A percentile compares a stretch with the other conserved stretches of the same genome.
Conservation (phyloP, 139 green algal genomes). For the Coccomyxa sp. region DNA sequence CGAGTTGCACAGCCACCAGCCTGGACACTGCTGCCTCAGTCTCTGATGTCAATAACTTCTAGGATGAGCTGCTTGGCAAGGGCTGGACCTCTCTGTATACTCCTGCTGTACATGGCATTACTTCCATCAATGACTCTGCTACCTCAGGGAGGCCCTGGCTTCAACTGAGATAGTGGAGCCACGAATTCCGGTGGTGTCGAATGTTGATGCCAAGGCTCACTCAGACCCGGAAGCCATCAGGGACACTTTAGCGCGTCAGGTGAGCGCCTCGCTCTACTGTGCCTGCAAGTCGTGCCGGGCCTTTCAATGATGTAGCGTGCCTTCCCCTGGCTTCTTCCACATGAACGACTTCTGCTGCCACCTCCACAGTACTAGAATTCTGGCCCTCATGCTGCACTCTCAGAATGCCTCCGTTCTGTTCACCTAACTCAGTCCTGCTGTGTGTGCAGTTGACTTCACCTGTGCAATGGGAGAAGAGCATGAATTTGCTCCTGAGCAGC, state of each 20-base stretch:
- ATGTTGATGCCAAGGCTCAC: constrained; percentile 95
- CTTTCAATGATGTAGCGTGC: neutral
- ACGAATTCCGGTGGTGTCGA: constrained; percentile 95
- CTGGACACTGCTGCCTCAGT: neutral
- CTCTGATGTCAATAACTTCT: neutral
- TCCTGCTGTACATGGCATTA: too few relatives aligned
- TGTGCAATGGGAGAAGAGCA: constrained; percentile 93
- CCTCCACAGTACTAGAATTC: neutral
- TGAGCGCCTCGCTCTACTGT: constrained; percentile 13
- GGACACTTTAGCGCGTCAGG: constrained; percentile 86
- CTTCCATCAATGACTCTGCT: too few relatives aligned
- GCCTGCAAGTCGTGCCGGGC: neutral
- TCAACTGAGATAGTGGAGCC: constrained; percentile 68
- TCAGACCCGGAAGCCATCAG: constrained; percentile 90
- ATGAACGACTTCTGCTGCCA: neutral
- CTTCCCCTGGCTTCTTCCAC: neutral
- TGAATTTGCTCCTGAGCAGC: constrained; percentile 81
- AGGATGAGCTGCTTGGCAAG: neutral
- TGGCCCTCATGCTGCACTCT: neutral
- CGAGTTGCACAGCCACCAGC: too few relatives aligned
- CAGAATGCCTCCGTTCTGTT: neutral
- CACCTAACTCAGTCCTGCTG: neutral
- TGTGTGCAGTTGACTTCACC: constrained; percentile 82
- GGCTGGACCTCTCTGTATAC: neutral
- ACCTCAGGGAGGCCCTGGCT: constrained; percentile 61